Evolutionary conservation across 805 yeast genomes (phyloP), one percentile per base, ranked within the genome.

Genomic region (Metschnikowia gelsemii): DNA sequence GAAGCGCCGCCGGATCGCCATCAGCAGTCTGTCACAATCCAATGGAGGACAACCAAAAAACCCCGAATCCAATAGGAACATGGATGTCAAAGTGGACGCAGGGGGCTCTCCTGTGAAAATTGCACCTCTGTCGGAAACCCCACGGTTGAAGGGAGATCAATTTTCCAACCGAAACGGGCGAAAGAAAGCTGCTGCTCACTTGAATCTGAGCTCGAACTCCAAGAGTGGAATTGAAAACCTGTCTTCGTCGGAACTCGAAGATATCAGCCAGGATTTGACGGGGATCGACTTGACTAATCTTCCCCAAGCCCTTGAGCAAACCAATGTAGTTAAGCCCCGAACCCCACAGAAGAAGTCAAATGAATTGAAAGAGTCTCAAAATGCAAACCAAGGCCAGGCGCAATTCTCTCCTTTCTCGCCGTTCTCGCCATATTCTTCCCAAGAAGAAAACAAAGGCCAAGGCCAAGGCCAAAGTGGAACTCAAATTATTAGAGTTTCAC

Each of bases 241-340:
- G 24, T 30, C 47, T 5, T 48, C 49, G 8, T 56, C 61, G 1
- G 62, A 57, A 6, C 46, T 57, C 8, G 60, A 55, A n/a, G 59
- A 52, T 26, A 38, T 53, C 29, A 55, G 54, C 22, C 47, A 43
- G 9, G 55, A 54, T 21, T 45, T 40, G 9, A 27, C 34, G 4
- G 41, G 32, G 4, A 16, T 47, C 3, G 43, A 49, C 21, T 28
- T 47, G 24, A 42, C 38, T 23, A 21, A 35, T 32, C 32, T 48
- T 8, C 30, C 28, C 5, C 9, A 14, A 9, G 8, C 33, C 2
- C 19, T 2, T 11, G 19, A 26, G 13, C 9, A 26, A 13, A 13
- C 9, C 25, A 11, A 11, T 8, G 9, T 22, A 8, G 25, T 11
- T 22, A 11, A 22, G 25, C 25, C 25, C 25, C 7, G 25, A 11